These are phyloP conservation scores for Penicillium sp. DNA, from an alignment of 2,329 filamentous ascomycete genomes.

Conservation along the genomic window DNA sequence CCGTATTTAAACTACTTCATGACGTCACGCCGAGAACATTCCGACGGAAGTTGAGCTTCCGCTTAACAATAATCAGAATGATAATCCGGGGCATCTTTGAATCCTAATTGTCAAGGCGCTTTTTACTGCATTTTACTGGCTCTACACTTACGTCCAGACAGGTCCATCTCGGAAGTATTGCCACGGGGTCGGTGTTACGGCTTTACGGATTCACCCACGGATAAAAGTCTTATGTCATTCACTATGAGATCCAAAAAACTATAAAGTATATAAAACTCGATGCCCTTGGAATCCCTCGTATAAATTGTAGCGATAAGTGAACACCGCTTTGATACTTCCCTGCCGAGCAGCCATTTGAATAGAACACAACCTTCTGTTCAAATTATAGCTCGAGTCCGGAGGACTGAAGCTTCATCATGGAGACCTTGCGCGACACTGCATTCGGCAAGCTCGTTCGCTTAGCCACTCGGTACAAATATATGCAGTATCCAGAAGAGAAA, in stretches of 20 bases:
- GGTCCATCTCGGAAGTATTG: not conserved
- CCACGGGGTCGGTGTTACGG: not conserved
- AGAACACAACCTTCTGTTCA: too few species aligned
- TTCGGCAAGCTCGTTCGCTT: slow-evolving; percentile 24
- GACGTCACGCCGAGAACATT: too few species aligned
- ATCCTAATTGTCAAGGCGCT: too few species aligned
- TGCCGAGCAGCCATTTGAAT: not conserved
- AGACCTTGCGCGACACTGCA: slow-evolving; percentile 21
- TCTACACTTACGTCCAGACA: too few species aligned
- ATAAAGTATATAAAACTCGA: not conserved
- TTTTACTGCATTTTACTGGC: too few species aligned
- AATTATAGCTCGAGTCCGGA: not conserved
- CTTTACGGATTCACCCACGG: not conserved
- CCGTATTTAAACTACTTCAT: too few species aligned
- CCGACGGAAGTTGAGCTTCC: too few species aligned
- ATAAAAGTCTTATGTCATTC: not conserved
- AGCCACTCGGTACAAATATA: slow-evolving; percentile 4
- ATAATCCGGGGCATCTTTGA: too few species aligned
- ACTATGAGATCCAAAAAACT: not conserved
- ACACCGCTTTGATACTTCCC: too few species aligned
- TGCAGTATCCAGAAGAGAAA: slow-evolving; percentile 22
- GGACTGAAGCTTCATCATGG: slow-evolving; percentile 2
- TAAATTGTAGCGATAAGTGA: not conserved
- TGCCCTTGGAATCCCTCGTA: not conserved
- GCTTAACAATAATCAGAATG: too few species aligned